phyloP scores from a whole-genome alignment of 306 rosid genomes.

The Pyrus pyrifolia region DNA sequence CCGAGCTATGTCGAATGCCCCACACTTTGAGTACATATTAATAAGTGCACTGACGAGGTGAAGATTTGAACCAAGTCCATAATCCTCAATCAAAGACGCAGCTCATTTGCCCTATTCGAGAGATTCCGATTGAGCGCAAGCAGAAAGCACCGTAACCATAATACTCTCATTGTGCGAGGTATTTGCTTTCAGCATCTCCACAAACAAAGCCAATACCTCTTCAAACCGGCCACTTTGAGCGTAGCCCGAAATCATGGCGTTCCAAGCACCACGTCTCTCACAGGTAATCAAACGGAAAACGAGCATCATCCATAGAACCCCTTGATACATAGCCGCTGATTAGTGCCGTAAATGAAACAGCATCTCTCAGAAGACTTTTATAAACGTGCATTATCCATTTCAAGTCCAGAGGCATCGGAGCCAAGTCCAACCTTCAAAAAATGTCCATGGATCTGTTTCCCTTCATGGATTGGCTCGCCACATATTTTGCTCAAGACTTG shows the following conservation, averaged over 20 bases:
- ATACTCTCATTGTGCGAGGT: slow-evolving; percentile 51
- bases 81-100: slow-evolving; percentile 46
- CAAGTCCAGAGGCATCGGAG: slow-evolving; percentile 46
- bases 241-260: slow-evolving; percentile 81
- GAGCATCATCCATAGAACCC: slow-evolving; percentile 56
- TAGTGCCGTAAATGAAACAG: slow-evolving; percentile 68
- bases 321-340: slow-evolving; percentile 47
- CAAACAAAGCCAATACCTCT: slow-evolving; percentile 52
- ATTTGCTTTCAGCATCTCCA: slow-evolving; percentile 42
- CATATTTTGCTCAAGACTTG: slow-evolving; percentile 49
- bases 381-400: slow-evolving; percentile 43
- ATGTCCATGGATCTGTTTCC: slow-evolving; percentile 59
- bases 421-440: slow-evolving; percentile 50
- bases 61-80: slow-evolving; percentile 40
- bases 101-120: slow-evolving; percentile 57
- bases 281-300: slow-evolving; percentile 42
- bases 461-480: slow-evolving; percentile 34
- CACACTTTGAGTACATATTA: slow-evolving; percentile 80
- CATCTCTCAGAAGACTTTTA: slow-evolving; percentile 45
- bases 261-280: slow-evolving; percentile 75
- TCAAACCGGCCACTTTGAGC: slow-evolving; percentile 45
- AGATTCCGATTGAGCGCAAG: slow-evolving; percentile 54
- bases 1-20: slow-evolving; percentile 48
- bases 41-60: slow-evolving; percentile 52
- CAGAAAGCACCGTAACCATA: slow-evolving; percentile 52